Evolutionary conservation across 768 basidiomycete genomes (phyloP).

Genomic region (Tulasnella sp.): DNA sequence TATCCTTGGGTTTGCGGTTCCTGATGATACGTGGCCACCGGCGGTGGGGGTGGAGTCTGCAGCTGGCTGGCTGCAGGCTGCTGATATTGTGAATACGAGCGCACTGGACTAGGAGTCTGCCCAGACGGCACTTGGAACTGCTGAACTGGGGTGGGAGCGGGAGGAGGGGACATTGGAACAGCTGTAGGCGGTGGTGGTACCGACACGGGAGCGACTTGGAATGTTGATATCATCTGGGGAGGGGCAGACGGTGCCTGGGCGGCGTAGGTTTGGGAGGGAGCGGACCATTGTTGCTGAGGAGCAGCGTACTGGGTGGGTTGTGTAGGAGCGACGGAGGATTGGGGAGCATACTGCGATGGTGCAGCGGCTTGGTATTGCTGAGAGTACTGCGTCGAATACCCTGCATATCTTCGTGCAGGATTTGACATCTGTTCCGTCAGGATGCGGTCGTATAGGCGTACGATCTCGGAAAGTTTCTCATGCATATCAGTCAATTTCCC

Average conservation of each 20-base stretch:
- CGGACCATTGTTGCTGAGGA: conserved; percentile 9
- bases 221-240: not conserved
- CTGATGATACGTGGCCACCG: not conserved
- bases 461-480: conserved; percentile 84
- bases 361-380: conserved; percentile 19
- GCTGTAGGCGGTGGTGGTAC: conserved; percentile 2
- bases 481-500: conserved; percentile 92
- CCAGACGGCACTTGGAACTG: not conserved
- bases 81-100: not conserved
- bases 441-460: conserved; percentile 83
- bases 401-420: conserved; percentile 49
- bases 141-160: not conserved
- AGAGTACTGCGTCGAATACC: conserved; percentile 23
- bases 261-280: conserved; percentile 7
- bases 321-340: not conserved
- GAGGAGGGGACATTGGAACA: conserved; percentile 2
- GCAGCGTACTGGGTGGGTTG: not conserved
- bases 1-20: conserved; percentile 6
- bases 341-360: not conserved
- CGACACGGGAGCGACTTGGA: not conserved
- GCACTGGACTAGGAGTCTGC: not conserved
- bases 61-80: conserved; percentile 19
- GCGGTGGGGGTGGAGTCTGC: not conserved
- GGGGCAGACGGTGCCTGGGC: not conserved
- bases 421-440: conserved; percentile 74